phyloP scores from a whole-genome alignment of 495 filamentous ascomycete genomes.

The Letharia lupina region DNA sequence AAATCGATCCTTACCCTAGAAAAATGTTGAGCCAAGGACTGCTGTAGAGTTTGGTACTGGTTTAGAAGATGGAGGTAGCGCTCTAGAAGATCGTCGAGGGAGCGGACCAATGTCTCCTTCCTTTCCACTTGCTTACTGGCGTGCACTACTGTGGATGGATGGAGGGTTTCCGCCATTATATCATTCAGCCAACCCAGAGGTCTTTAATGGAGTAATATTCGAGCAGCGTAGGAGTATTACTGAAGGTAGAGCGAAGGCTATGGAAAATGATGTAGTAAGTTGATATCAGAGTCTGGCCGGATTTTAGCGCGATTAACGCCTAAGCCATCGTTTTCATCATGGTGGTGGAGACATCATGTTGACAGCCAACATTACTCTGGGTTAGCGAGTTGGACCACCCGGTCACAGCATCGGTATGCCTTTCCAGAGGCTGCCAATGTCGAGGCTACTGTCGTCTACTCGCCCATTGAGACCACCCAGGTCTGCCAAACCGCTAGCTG shows the following conservation, averaged over 20 bases:
- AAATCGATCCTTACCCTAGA: conserved; percentile 38
- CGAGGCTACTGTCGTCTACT: conserved; percentile 4
- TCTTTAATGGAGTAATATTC: not conserved
- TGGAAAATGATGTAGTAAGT: too few relatives aligned
- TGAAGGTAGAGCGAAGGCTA: not conserved
- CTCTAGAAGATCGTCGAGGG: conserved; percentile 58
- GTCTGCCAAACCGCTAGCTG: conserved; percentile 8
- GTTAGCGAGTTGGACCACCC: not conserved
- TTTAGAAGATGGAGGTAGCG: conserved; percentile 63
- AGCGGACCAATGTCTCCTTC: conserved; percentile 24
- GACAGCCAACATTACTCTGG: not conserved
- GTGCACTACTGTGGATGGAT: not conserved
- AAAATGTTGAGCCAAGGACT: conserved; percentile 45
- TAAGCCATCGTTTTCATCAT: not conserved
- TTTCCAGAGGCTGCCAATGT: conserved; percentile 3
- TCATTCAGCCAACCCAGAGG: not conserved
- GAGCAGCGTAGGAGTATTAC: not conserved
- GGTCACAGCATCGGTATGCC: conserved; percentile 6
- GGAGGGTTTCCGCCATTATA: conserved; percentile 12
- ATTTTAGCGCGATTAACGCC: not conserved
- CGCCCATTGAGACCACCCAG: conserved; percentile 20
- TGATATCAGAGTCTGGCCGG: too few relatives aligned
- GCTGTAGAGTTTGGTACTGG: conserved; percentile 55
- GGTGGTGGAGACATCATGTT: not conserved
- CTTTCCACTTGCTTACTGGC: not conserved